These are phyloP conservation scores for Tylopilus plumbeoviolaceoides DNA, from an alignment of 768 basidiomycete species.

Conservation along the genomic window DNA sequence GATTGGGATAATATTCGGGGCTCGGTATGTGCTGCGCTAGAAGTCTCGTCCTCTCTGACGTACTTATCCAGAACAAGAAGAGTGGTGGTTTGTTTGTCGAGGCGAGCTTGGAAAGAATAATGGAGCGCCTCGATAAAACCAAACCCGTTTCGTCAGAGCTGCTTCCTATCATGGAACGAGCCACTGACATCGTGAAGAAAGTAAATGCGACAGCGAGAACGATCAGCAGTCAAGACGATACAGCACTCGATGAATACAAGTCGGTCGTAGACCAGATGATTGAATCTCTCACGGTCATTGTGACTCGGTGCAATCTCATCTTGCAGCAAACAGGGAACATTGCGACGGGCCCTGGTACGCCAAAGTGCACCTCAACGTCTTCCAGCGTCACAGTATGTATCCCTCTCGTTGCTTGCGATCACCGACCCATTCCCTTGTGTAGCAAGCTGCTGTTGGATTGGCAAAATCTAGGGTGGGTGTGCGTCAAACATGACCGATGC, in stretches of 20 bases:
- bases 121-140: conserved; percentile 8
- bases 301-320: neutral
- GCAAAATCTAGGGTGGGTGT: conserved; percentile 9
- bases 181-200: neutral
- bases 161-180: conserved; percentile 8
- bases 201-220: conserved; percentile 5
- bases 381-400: neutral
- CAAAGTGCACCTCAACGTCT: no score
- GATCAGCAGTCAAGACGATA: neutral
- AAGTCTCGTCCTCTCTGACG: no score
- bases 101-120: no score
- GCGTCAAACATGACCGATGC: neutral
- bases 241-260: conserved; percentile 4
- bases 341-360: conserved; percentile 12
- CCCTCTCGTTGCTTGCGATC: neutral
- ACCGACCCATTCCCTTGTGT: neutral
- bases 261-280: conserved; percentile 10
- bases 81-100: conserved; percentile 16
- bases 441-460: conserved; percentile 10
- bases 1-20: conserved; percentile 16
- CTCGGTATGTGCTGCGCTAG: conserved; percentile 3
- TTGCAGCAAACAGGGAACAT: neutral
- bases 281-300: neutral
- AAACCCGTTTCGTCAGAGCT: conserved; percentile 14
- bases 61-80: neutral